Base-by-base conservation (phyloP, 192 early-diverging fungal species). In the Cetraspora pellucida region DNA sequence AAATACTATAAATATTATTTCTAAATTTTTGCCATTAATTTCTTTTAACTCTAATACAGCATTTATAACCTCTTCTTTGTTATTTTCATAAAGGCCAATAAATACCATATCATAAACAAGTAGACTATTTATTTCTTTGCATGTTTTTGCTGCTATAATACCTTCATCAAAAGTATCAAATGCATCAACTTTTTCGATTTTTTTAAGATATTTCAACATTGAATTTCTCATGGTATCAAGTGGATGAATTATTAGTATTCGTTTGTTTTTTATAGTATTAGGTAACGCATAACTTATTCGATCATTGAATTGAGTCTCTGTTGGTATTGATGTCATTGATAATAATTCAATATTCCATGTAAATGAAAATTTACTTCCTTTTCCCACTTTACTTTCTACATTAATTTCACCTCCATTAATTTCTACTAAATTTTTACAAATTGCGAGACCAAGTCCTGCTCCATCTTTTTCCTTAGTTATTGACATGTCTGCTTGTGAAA, bases 371-470 rank as follows among this genome's bases (percentile, higher is more conserved):
- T 81, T 88, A 10, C 88, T 90, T 25, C 93, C 91, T 59, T 85
- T 77, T 8, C 88, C 89, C 14, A 85, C 78, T 73, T 87, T 83
- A 65, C 87, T 88, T 57, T 89, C 84, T 30, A 93, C 91, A 17
- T 87, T 84, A 30, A 94, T 85, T 37, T 86, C 77, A n/a, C 93
- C 93, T 11, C 90, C 90, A 46, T 90, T 86, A 76, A 93, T 84
- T 80, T 88, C 84, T n/a, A 90, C 87, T 10, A 95, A 81, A 57
- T 89, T 85, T 78, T 90, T 90, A 54, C 87, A 91, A 57, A 95
- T 95, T 43, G 87, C 87, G 31, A 95, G 84, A 0, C 93, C 93
- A 19, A 95, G 83, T 1, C 94, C 93, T 8, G 91, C 91, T 30
- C 92, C 92, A 31, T 90, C 91, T 74, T 91, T 93, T 68, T 87